phyloP scores from a whole-genome alignment of 169 alveolate species.

The Plasmodium gonderi region DNA sequence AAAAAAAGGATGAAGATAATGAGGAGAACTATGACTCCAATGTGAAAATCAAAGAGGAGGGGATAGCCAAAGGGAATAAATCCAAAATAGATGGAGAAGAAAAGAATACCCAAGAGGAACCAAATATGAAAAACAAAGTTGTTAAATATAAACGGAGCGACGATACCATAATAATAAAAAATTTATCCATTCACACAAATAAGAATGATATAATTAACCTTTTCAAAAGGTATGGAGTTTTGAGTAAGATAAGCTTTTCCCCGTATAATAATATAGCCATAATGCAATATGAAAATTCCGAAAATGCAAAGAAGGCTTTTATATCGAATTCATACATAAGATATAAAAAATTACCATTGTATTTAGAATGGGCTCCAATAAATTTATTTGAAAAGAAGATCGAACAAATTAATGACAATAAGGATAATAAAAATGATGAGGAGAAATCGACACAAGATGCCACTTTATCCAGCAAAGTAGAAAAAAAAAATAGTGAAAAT shows the following conservation, averaged over 20 bases:
- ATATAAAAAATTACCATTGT: slow-evolving; percentile 89
- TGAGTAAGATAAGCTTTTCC: slow-evolving; percentile 86
- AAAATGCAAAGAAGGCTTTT: slow-evolving; percentile 91
- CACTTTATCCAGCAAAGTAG: slow-evolving; percentile 62
- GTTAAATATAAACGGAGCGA: slow-evolving; percentile 68
- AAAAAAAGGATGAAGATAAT: slow-evolving; percentile 75
- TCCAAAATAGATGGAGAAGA: background rate
- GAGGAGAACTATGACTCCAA: slow-evolving; percentile 27
- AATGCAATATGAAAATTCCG: slow-evolving; percentile 87
- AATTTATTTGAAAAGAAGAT: slow-evolving; percentile 69
- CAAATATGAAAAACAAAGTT: background rate
- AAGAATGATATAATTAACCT: slow-evolving; percentile 86
- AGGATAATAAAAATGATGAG: slow-evolving; percentile 1
- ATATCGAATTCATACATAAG: slow-evolving; percentile 88
- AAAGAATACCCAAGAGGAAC: slow-evolving; percentile 6
- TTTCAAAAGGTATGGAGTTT: slow-evolving; percentile 89
- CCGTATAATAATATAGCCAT: slow-evolving; percentile 93
- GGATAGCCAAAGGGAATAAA: background rate
- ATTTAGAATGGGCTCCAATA: slow-evolving; percentile 94
- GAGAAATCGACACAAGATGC: slow-evolving; percentile 9
- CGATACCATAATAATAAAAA: slow-evolving; percentile 83
- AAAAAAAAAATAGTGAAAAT: slow-evolving; percentile 5
- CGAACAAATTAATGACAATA: background rate
- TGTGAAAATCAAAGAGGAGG: background rate
- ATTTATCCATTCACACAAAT: slow-evolving; percentile 79